Base-by-base conservation (phyloP, 768 basidiomycete species). In the Auriscalpium microsporum region DNA sequence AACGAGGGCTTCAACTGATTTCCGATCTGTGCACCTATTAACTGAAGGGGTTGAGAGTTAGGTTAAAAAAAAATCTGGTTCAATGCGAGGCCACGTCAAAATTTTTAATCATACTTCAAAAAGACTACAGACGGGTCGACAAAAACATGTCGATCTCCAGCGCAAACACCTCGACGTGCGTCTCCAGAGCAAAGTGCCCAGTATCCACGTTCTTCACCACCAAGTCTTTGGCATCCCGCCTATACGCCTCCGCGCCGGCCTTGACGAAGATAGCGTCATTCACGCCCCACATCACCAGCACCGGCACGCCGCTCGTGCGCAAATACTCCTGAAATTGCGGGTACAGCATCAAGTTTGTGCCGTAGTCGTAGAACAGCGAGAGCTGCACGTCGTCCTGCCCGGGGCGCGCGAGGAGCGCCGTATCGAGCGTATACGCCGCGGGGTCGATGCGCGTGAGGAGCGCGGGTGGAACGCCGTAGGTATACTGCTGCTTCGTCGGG, bases 1-100 rank as follows among this genome's bases (percentile, higher is more conserved):
- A 84, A 87, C 81, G 78, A 77, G 85, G 84, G 84, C 85, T 28
- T 28, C 28, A 28, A 4, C 28, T 28, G 28, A 4, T 5, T 5
- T 28, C 5, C 28, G 7, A 0, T 28, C 7, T 28, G 28, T 28
- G 5, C 4, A 3, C 1, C 1, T 7, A 28, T 28, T 3, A 28
- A 5, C 28, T 2, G 28, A 28, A 4, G 28, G 28, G 28, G 28
- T 2, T 5, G 7, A 28, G 28, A 21, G n/a, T n/a, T n/a, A n/a
- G n/a, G n/a, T n/a, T n/a, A n/a, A n/a, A n/a, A n/a, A n/a, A n/a
- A n/a, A n/a, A n/a, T n/a, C n/a, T n/a, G n/a, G n/a, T n/a, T n/a
- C n/a, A n/a, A n/a, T n/a, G n/a, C n/a, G n/a, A n/a, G n/a, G n/a
- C n/a, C n/a, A n/a, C n/a, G 23, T 5, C 23, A 28, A 28, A 28